A percentile compares a stretch with the other conserved stretches of the same genome.
Conservation (phyloP, 164 flowering plant genomes). For the Echeveria elegans region DNA sequence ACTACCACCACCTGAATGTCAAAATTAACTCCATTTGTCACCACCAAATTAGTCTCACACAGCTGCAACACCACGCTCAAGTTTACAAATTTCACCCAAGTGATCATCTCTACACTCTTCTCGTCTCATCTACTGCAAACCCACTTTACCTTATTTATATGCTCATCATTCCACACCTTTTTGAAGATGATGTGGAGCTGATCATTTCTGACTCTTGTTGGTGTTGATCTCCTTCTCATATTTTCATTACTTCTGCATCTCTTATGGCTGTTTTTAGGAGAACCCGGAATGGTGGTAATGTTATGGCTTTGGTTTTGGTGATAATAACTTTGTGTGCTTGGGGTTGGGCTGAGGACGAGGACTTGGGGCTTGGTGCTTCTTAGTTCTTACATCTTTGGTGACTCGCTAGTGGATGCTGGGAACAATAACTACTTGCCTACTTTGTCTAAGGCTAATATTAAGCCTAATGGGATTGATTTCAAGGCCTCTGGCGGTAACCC, state of each 20-base stretch:
- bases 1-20: conserved; percentile 5
- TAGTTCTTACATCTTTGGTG: conserved; percentile 88
- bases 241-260: neutral
- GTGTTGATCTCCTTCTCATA: too few species aligned
- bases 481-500: conserved; percentile 62
- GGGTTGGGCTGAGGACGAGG: conserved; percentile 18
- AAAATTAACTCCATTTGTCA: neutral
- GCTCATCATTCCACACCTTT: neutral
- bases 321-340: neutral
- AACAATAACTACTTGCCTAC: conserved; percentile 76
- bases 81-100: neutral
- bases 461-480: conserved; percentile 87
- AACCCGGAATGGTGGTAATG: neutral
- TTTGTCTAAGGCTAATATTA: conserved; percentile 61
- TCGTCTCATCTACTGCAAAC: neutral
- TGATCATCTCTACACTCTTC: neutral
- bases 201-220: neutral
- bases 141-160: neutral
- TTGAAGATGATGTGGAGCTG: conserved; percentile 3
- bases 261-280: neutral
- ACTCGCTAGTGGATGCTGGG: conserved; percentile 91
- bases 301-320: conserved; percentile 15
- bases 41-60: neutral
- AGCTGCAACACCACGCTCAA: neutral
- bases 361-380: conserved; percentile 44